Evolutionary conservation across 257 asterid genomes (phyloP).

Genomic region (Verbascum thapsus): DNA sequence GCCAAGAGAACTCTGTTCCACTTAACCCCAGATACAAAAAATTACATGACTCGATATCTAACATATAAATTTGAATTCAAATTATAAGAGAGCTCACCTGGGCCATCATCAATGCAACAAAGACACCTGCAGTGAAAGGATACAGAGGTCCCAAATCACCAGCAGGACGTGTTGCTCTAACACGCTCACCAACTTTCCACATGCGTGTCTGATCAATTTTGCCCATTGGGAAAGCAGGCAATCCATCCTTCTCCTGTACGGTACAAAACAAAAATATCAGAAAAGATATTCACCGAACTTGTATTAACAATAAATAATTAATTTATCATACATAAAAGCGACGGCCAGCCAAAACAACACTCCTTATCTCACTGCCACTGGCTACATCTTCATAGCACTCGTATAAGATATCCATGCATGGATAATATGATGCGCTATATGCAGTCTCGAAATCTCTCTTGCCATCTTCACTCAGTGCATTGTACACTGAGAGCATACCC

Average conservation of each 20-base stretch:
- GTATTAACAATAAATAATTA: background rate
- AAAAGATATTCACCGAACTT: background rate
- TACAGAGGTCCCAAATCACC: constrained; percentile 89
- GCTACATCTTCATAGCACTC: constrained; percentile 99
- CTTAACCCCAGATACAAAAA: background rate
- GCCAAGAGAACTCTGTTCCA: constrained; percentile 7
- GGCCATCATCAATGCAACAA: constrained; percentile 89
- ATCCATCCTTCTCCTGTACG: constrained; percentile 82
- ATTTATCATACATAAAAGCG: constrained; percentile 77
- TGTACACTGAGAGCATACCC: constrained; percentile 94
- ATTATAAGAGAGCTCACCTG: constrained; percentile 52
- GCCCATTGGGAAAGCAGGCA: constrained; percentile 97
- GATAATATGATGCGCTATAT: constrained; percentile 88
- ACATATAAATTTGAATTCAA: background rate
- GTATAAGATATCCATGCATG: constrained; percentile 97
- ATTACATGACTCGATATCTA: background rate
- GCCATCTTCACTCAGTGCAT: constrained; percentile 71
- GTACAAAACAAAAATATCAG: background rate
- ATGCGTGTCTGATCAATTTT: constrained; percentile 87
- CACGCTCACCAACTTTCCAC: constrained; percentile 94
- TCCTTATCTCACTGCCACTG: constrained; percentile 87
- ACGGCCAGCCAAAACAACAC: constrained; percentile 97
- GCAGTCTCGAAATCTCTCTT: constrained; percentile 84
- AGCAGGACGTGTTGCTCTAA: constrained; percentile 64
- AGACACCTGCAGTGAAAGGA: constrained; percentile 96